phyloP scores from a whole-genome alignment of 495 filamentous ascomycete genomes.

The Aspergillus leporis region DNA sequence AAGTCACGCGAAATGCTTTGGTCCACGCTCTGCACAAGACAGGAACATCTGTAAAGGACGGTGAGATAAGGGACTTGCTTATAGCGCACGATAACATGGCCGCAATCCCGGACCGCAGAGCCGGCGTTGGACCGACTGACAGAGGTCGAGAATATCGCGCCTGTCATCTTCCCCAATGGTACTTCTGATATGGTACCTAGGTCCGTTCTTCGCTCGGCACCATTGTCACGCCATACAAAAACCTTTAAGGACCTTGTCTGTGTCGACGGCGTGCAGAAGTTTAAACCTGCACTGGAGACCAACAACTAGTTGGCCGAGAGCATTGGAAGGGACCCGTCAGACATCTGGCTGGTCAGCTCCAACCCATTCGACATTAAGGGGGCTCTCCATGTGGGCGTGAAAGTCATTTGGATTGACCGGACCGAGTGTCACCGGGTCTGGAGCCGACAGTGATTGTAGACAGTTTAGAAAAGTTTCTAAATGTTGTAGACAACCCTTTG shows the following conservation, averaged over 20 bases:
- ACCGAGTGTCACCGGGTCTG: constrained; percentile 29
- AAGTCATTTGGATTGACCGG: constrained; percentile 70
- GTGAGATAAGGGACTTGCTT: constrained; percentile 53
- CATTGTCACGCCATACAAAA: constrained; percentile 49
- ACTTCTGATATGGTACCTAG: constrained; percentile 62
- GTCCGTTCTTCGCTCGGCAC: constrained; percentile 56
- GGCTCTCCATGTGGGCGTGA: constrained; percentile 47
- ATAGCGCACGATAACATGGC: constrained; percentile 66
- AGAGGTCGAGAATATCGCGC: constrained; percentile 37
- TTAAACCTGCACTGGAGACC: constrained; percentile 67
- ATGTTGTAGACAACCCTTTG: constrained; percentile 24
- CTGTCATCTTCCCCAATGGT: constrained; percentile 79
- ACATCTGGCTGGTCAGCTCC: constrained; percentile 72
- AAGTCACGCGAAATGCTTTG: constrained; percentile 65
- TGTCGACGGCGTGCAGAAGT: constrained; percentile 60
- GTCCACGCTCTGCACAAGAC: constrained; percentile 61
- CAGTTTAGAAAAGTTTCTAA: constrained; percentile 31
- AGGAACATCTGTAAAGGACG: constrained; percentile 40
- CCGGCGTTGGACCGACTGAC: constrained; percentile 49
- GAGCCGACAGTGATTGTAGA: constrained; percentile 32
- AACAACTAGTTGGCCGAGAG: constrained; percentile 61
- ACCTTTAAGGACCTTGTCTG: constrained; percentile 60
- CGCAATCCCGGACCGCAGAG: constrained; percentile 68
- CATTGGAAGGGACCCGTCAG: constrained; percentile 47
- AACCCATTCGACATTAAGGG: constrained; percentile 81